A percentile compares a stretch with the other conserved stretches of the same genome.
phyloP scores from a whole-genome alignment of 1,139 yeast genomes.

The Lodderomyces jiufengensis region DNA sequence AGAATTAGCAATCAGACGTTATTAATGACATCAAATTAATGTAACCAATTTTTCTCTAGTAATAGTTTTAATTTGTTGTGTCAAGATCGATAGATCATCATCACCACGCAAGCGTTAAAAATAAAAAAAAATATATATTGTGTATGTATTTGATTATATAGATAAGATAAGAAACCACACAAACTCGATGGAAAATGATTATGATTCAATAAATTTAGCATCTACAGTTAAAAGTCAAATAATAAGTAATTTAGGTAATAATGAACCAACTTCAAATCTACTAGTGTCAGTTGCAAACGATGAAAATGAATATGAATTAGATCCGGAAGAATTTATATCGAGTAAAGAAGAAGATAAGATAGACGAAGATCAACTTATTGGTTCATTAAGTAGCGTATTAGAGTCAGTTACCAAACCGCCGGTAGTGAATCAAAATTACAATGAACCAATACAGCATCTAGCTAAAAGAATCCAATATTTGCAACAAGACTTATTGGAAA shows the following conservation, averaged over 20 bases:
- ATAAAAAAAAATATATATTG: no score
- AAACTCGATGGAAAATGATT: constrained; percentile 8
- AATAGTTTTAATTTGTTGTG: no score
- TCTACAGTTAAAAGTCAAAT: constrained; percentile 11
- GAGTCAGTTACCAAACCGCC: not conserved
- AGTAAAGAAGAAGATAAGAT: constrained; percentile 2
- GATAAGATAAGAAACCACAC: constrained; percentile 1
- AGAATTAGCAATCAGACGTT: no score
- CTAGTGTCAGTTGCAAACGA: constrained; percentile 9
- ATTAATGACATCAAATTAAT: no score
- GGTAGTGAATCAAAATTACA: not conserved
- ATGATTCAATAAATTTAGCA: constrained; percentile 15
- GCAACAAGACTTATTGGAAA: constrained; percentile 8
- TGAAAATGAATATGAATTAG: constrained; percentile 17
- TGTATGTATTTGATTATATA: no score
- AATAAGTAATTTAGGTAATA: constrained; percentile 4
- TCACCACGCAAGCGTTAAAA: no score
- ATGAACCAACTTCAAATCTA: constrained; percentile 10
- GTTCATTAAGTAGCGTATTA: no score
- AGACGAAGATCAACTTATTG: not conserved
- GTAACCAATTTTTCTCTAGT: no score
- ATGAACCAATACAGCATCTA: constrained; percentile 14
- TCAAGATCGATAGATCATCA: no score
- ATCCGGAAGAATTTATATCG: constrained; percentile 21
- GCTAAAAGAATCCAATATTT: constrained; percentile 10